Base-by-base conservation (phyloP, 768 basidiomycete species). In the Gloeopeniophorella convolvens region DNA sequence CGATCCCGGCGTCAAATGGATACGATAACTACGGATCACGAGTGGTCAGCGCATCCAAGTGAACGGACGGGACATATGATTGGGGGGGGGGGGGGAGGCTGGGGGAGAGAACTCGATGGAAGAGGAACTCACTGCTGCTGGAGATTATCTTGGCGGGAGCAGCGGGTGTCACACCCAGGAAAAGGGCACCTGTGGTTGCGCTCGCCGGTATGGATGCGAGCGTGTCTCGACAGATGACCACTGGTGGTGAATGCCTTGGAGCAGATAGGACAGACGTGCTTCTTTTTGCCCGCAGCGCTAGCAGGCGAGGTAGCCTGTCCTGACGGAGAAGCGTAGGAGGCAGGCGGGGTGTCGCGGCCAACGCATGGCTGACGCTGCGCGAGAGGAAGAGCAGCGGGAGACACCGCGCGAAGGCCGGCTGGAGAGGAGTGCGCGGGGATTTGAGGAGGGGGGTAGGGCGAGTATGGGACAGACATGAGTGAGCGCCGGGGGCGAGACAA, bases 181-280 rank as follows among this genome's bases (percentile, higher is more conserved):
- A 90, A 94, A 28, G 92, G 91, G 62, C 91, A 95, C 52, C 82
- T 87, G 71, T 93, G 89, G 68, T 93, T 92, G 55, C 89, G 77
- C 61, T 93, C 91, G 33, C 91, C 91, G 13, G 91, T 94, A 69
- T 94, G 91, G 11, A 92, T 85, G 48, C 89, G 74, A n/a, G 85
- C 76, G 63, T 94, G 91, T 40, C 91, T 78, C 1, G 90, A 86
- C 16, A 94, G 76, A 65, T 94, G 91, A 15, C 91, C 92, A 53
- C 83, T 85, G 21, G 91, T 94, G 46, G 89, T 89, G 67, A 94
- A 94, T 1, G 79, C 76, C 36, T 88, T 78, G 3, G 81, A 74
- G 67, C 91, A 94, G 4, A 77, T 80, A 1, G 66, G 58, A 63
- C 91, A 94, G 48, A 85, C 65, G 60, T 92, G 78, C 45, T 62